Base-by-base conservation (phyloP, 176 grass and related monocot species). In the Miscanthus lutarioriparius region DNA sequence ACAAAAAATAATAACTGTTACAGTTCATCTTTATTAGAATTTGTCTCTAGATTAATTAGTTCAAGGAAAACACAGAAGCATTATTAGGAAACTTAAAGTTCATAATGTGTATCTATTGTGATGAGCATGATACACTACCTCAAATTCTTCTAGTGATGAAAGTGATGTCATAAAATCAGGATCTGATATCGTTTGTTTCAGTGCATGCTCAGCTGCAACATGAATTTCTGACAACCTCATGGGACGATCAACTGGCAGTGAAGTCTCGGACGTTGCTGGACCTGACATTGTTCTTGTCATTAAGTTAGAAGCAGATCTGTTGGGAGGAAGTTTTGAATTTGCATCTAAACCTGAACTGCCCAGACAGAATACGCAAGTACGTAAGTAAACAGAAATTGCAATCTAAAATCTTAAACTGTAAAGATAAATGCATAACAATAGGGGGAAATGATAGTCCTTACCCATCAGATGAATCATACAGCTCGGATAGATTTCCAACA, bases 141-240 rank as follows among this genome's bases (percentile, higher is more conserved):
- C 91, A 92, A 96, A 99, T 89, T 96, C 90, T 70, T 92, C 87
- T 16, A 92, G 67, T 72, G 93, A 99, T 80, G 93, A 91, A 74
- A 99, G 84, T 33, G 97, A 92, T 51, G 87, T 90, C 90, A 99
- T 86, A 83, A 99, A 91, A 88, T 92, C 88, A 72, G 90, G 83
- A 89, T 99, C 90, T 36, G 97, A 94, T 91, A 99, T 78, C 0
- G 88, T 99, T 53, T 86, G 70, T n/a, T 96, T 91, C 74, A 99
- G 74, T 76, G 97, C 86, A 86, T 99, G 70, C 73, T 99, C 97
- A 79, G 91, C 97, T 73, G 97, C 97, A 92, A 99, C 97, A 89
- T 99, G 79, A 91, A 99, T 93, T 94, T 99, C 97, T 7, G 97
- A 99, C 86, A 99, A 86, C 49, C 91, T 92, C 93, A 99, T 96